Conservation (phyloP, 176 grass and related monocot species). For the Rhynchospora breviuscula region DNA sequence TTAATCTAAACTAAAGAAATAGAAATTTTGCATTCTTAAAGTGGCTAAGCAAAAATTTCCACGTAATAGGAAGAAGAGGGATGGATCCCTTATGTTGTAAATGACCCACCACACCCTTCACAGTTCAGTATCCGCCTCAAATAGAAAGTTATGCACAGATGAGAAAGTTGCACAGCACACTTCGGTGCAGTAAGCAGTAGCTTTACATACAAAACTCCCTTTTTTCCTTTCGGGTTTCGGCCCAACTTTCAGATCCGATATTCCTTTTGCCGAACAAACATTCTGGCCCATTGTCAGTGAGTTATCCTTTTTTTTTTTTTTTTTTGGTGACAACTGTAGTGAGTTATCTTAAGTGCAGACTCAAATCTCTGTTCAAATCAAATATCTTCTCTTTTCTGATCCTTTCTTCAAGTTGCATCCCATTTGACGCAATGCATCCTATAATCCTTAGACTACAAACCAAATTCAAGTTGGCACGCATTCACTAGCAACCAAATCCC, state of each 20-base stretch:
- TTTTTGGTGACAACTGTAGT: too few relatives aligned
- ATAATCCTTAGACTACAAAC: background rate
- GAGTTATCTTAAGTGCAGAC: background rate
- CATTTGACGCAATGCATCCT: background rate
- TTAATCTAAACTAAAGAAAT: too few relatives aligned
- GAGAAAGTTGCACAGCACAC: background rate
- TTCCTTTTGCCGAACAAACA: background rate
- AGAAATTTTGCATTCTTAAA: too few relatives aligned
- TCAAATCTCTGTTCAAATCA: background rate
- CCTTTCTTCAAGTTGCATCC: background rate
- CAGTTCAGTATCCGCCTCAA: background rate
- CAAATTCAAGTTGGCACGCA: too few relatives aligned
- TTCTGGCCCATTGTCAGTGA: background rate
- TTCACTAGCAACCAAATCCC: too few relatives aligned
- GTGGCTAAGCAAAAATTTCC: too few relatives aligned
- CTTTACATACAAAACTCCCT: background rate
- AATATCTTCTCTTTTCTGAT: background rate
- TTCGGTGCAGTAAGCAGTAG: background rate
- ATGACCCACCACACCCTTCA: background rate
- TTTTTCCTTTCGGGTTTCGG: background rate
- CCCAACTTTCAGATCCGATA: slow-evolving; percentile 9
- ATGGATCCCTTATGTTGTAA: background rate
- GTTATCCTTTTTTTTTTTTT: too few relatives aligned
- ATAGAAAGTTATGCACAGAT: background rate
- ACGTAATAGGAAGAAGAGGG: too few relatives aligned